These are phyloP conservation scores for Solanum arcanum DNA, from an alignment of 257 asterid species.

Conservation along the genomic window DNA sequence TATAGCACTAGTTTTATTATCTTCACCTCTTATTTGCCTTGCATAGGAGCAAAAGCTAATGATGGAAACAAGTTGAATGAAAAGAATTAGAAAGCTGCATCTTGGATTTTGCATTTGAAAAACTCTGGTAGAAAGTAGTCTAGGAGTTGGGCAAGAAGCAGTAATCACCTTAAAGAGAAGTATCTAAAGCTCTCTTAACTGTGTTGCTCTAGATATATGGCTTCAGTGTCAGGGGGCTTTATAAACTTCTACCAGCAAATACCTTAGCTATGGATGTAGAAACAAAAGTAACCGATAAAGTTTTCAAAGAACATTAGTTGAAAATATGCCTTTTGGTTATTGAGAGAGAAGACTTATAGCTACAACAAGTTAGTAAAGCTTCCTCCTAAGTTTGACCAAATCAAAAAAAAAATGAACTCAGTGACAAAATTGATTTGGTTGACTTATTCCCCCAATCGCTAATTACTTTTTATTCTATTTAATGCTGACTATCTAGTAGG, in stretches of 20 bases:
- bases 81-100: neutral
- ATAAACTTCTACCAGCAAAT: neutral
- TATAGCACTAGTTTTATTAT: neutral
- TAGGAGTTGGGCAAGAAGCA: neutral
- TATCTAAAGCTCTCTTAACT: neutral
- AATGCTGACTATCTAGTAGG: neutral
- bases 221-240: neutral
- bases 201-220: neutral
- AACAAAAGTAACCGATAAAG: neutral
- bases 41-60: neutral
- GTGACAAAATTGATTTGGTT: neutral
- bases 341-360: neutral
- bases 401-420: neutral
- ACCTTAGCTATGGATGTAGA: neutral
- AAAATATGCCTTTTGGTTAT: neutral
- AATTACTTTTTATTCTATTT: neutral
- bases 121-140: neutral
- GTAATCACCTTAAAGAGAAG: neutral
- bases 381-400: neutral
- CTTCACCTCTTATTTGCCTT: neutral
- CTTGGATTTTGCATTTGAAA: slow-evolving; percentile 7
- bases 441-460: neutral
- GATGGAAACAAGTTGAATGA: neutral
- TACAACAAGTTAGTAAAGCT: neutral
- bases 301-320: neutral